phyloP scores from a whole-genome alignment of 495 filamentous ascomycete species.

The Glonium stellatum region DNA sequence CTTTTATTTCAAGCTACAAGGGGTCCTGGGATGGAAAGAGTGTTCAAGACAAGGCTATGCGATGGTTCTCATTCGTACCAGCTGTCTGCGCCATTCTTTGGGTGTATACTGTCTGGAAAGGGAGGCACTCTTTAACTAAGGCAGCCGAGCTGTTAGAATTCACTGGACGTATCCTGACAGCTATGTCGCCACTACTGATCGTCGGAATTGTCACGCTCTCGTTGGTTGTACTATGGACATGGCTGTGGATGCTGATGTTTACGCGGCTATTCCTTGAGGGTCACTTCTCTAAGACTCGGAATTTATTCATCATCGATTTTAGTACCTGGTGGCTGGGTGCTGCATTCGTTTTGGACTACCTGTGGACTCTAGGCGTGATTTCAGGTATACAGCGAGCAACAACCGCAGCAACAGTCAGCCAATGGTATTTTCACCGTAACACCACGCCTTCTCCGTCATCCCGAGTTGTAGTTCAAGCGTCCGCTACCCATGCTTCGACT shows the following conservation, averaged over 20 bases:
- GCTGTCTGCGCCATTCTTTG: slow-evolving; percentile 66
- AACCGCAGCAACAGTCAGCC: slow-evolving; percentile 89
- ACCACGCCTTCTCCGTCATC: slow-evolving; percentile 68
- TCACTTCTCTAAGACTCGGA: slow-evolving; percentile 48
- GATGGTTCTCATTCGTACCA: slow-evolving; percentile 75
- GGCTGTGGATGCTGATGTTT: slow-evolving; percentile 96
- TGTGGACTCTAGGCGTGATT: slow-evolving; percentile 86
- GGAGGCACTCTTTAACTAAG: slow-evolving; percentile 69
- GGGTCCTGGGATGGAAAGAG: slow-evolving; percentile 60
- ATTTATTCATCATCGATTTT: slow-evolving; percentile 66
- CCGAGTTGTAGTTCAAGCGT: slow-evolving; percentile 71
- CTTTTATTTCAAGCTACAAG: slow-evolving; percentile 83
- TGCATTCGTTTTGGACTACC: slow-evolving; percentile 86
- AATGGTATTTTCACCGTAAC: slow-evolving; percentile 98
- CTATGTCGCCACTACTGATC: slow-evolving; percentile 74
- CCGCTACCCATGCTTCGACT: slow-evolving; percentile 67
- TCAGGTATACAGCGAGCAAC: slow-evolving; percentile 82
- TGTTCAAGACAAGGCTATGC: slow-evolving; percentile 82
- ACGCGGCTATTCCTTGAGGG: slow-evolving; percentile 87
- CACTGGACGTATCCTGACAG: slow-evolving; percentile 74
- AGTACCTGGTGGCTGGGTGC: slow-evolving; percentile 86
- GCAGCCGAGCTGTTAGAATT: slow-evolving; percentile 87
- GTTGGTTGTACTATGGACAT: slow-evolving; percentile 77
- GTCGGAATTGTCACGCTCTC: slow-evolving; percentile 74
- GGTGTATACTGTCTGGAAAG: slow-evolving; percentile 71